Percentiles rank a stretch among this genome's conserved stretches.
phyloP scores from a whole-genome alignment of 1,284 basidiomycete species.

The Marasmius tenuissimus region DNA sequence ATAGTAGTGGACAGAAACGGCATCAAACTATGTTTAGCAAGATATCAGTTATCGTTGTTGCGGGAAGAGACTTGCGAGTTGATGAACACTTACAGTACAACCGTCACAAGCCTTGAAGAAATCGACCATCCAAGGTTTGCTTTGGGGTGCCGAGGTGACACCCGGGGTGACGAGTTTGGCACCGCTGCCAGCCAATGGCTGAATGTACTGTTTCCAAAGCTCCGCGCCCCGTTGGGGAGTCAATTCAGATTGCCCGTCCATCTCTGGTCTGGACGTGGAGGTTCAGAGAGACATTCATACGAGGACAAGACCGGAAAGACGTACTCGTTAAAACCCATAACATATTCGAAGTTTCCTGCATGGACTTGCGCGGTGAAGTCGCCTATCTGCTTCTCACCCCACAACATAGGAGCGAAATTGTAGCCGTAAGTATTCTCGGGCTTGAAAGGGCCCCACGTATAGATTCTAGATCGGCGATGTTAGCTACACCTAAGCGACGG shows the following conservation, averaged over 20 bases:
- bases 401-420: slow-evolving; percentile 66
- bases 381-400: slow-evolving; percentile 52
- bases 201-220: slow-evolving; percentile 64
- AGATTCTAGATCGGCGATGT: slow-evolving; percentile 39
- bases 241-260: slow-evolving; percentile 59
- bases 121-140: slow-evolving; percentile 55
- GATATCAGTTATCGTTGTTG: background rate
- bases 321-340: slow-evolving; percentile 74
- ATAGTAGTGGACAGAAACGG: slow-evolving; percentile 62
- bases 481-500: background rate
- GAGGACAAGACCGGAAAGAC: slow-evolving; percentile 21
- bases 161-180: slow-evolving; percentile 67
- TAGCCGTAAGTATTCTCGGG: slow-evolving; percentile 45
- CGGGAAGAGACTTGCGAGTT: background rate
- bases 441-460: slow-evolving; percentile 55
- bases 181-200: slow-evolving; percentile 56
- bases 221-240: slow-evolving; percentile 43
- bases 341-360: slow-evolving; percentile 49
- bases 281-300: background rate
- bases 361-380: slow-evolving; percentile 45
- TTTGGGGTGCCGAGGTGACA: slow-evolving; percentile 59
- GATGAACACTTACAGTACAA: slow-evolving; percentile 47
- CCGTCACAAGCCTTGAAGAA: slow-evolving; percentile 55
- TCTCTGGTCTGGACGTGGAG: slow-evolving; percentile 37
- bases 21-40: slow-evolving; percentile 41